Evolutionary conservation across 163 green algal genomes (phyloP).

Genomic region (Volvox carteri): DNA sequence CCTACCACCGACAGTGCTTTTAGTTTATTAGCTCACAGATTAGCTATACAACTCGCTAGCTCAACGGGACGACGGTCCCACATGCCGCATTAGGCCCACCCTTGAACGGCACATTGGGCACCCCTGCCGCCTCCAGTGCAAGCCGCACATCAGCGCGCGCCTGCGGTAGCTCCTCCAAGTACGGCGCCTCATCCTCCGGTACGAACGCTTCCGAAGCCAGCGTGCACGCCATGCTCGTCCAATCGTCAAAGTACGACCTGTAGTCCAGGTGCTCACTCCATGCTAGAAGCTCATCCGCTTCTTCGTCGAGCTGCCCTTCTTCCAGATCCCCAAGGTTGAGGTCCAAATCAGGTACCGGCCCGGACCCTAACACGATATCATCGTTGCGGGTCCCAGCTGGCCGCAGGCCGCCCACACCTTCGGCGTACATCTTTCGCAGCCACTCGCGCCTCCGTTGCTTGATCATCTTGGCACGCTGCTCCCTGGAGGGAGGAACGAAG

Average conservation of each 20-base stretch:
- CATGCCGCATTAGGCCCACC: slow-evolving; percentile 38
- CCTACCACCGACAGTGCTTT: not conserved
- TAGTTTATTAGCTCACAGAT: not conserved
- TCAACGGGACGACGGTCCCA: slow-evolving; percentile 7
- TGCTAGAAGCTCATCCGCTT: slow-evolving; percentile 62
- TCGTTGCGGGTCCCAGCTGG: not conserved
- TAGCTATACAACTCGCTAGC: not conserved
- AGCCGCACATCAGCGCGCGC: slow-evolving; percentile 20
- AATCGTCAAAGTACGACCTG: slow-evolving; percentile 69
- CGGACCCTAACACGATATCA: too few species aligned
- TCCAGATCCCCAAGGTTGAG: slow-evolving; percentile 55
- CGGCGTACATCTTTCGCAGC: slow-evolving; percentile 64
- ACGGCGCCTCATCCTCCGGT: slow-evolving; percentile 54
- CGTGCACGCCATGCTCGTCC: slow-evolving; percentile 67
- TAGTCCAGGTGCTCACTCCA: slow-evolving; percentile 72
- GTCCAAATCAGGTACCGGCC: not conserved
- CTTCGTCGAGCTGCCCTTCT: slow-evolving; percentile 50
- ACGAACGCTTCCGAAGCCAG: slow-evolving; percentile 66
- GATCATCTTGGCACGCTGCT: slow-evolving; percentile 36
- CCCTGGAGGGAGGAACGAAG: too few species aligned
- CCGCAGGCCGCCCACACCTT: not conserved
- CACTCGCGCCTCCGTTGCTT: slow-evolving; percentile 68
- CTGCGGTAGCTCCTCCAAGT: slow-evolving; percentile 10
- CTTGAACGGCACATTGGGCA: slow-evolving; percentile 62
- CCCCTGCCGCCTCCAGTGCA: slow-evolving; percentile 57